phyloP scores from a whole-genome alignment of 1,284 basidiomycete species.

The Pseudozyma flocculosa region DNA sequence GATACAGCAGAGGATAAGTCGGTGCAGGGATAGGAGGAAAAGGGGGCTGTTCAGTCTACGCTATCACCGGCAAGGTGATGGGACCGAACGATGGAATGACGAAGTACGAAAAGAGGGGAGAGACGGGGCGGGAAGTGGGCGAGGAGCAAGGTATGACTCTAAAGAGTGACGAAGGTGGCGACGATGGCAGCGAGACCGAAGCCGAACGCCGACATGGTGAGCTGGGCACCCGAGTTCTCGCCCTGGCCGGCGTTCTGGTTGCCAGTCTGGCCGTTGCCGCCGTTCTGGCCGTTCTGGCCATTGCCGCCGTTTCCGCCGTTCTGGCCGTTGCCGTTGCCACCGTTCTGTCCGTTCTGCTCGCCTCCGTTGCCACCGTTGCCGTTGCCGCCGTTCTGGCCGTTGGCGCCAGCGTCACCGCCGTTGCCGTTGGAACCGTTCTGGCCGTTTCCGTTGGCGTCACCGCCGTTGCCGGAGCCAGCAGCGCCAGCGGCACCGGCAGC shows the following conservation, averaged over 20 bases:
- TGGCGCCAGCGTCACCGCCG: slow-evolving; percentile 3
- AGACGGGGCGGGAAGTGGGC: too few species aligned
- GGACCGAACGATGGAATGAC: too few species aligned
- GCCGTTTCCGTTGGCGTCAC: slow-evolving; percentile 3
- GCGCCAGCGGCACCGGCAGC: background rate
- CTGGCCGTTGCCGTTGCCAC: background rate
- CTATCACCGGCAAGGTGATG: too few species aligned
- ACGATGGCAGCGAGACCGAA: background rate
- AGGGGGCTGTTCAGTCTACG: too few species aligned
- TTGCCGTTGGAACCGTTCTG: slow-evolving; percentile 2
- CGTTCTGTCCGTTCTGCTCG: too few species aligned
- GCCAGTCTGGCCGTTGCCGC: too few species aligned
- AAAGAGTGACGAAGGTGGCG: background rate
- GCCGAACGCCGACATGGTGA: background rate
- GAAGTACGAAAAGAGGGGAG: too few species aligned
- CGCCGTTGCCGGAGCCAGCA: slow-evolving; percentile 1
- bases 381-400: slow-evolving; percentile 1
- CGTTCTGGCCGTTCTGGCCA: slow-evolving; percentile 2
- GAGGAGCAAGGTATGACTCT: too few species aligned
- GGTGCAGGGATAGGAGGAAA: too few species aligned
- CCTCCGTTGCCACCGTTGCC: too few species aligned
- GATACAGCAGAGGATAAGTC: too few species aligned
- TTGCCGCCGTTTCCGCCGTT: slow-evolving; percentile 5
- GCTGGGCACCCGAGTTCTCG: background rate
- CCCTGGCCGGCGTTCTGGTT: too few species aligned